These are phyloP conservation scores for Hawksworthiomyces lignivorus DNA, from an alignment of 2,329 filamentous ascomycete species.

Conservation along the genomic window DNA sequence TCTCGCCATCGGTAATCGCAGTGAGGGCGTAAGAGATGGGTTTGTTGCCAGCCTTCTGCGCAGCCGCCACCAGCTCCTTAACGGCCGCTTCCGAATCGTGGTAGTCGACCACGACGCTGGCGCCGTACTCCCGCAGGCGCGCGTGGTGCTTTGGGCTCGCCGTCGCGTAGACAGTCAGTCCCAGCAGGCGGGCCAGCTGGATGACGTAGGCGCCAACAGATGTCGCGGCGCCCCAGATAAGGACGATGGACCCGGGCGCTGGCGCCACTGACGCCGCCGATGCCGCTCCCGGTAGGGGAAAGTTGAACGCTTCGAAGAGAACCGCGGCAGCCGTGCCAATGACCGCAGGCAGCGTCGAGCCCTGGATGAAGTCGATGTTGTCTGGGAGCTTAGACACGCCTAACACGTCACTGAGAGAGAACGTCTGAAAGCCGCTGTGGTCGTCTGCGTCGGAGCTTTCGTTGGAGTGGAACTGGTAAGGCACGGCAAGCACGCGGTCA, in stretches of 20 bases:
- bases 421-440: constrained; percentile 12
- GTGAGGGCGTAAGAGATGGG: constrained; percentile 1
- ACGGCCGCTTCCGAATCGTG: background rate
- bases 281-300: background rate
- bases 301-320: constrained; percentile 1
- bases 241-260: background rate
- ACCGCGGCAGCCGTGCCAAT: background rate
- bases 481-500: constrained; percentile 16
- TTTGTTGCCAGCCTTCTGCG: constrained; percentile 5
- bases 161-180: constrained; percentile 7
- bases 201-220: constrained; percentile 1
- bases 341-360: background rate
- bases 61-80: constrained; percentile 12
- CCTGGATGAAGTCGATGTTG: background rate
- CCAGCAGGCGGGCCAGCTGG: constrained; percentile 8
- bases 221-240: constrained; percentile 5
- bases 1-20: background rate
- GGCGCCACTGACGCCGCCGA: too few relatives aligned
- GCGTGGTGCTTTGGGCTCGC: constrained; percentile 11
- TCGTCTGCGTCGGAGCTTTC: constrained; percentile 8
- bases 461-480: constrained; percentile 4
- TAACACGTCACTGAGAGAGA: constrained; percentile 1
- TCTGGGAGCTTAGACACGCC: background rate
- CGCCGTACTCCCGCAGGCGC: constrained; percentile 6
- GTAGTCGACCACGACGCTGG: constrained; percentile 8